Base-by-base conservation (phyloP, 257 asterid species). In the Jaltomata sinuosa region DNA sequence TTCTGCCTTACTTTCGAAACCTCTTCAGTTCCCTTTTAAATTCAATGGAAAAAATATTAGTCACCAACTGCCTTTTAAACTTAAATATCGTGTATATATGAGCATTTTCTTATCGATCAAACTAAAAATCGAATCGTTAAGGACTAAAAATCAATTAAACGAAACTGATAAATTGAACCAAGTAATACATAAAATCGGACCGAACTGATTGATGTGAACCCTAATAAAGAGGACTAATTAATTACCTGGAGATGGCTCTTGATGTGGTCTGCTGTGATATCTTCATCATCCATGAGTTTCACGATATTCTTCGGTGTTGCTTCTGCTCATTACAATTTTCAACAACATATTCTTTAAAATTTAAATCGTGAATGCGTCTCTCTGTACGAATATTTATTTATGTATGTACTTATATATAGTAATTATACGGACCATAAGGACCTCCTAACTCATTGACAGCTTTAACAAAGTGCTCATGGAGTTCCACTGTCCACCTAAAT, bases 161-260 rank as follows among this genome's bases (percentile, higher is more conserved):
- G n/a, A n/a, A n/a, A n/a, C n/a, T n/a, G n/a, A n/a, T n/a, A n/a
- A n/a, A n/a, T n/a, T n/a, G n/a, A n/a, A n/a, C n/a, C n/a, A n/a
- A n/a, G n/a, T n/a, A n/a, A n/a, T n/a, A n/a, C n/a, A n/a, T n/a
- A n/a, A n/a, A n/a, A n/a, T n/a, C n/a, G n/a, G n/a, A n/a, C n/a
- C n/a, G n/a, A n/a, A n/a, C n/a, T n/a, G n/a, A n/a, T n/a, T n/a
- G n/a, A n/a, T n/a, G n/a, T n/a, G n/a, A n/a, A n/a, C n/a, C n/a
- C n/a, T n/a, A n/a, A n/a, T n/a, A n/a, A 50, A 19, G 59, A 52
- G 55, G 21, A 15, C 55, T 10, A 47, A 3, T 10, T n/a, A n/a
- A 62, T 10, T 68, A 68, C 85, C 78, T 82, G 85, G 27, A 82
- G 85, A 85, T 85, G 85, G 57, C 87, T 85, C 72, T 82, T 85